Base-by-base conservation (phyloP, 1,139 yeast genomes). In the Arxiozyma bovina region DNA sequence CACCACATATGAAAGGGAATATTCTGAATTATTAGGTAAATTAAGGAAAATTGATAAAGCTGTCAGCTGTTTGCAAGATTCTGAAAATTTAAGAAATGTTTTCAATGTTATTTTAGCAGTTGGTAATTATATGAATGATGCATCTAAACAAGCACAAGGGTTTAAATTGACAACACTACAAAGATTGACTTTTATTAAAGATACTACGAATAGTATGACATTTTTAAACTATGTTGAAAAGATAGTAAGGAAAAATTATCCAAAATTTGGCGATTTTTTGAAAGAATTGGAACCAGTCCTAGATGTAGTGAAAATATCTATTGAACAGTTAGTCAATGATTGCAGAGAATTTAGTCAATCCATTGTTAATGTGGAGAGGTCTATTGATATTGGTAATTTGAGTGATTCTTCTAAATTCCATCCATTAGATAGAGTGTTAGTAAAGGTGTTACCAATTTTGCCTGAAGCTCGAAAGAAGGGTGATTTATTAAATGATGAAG, bases 101-200 rank as follows among this genome's bases (percentile, higher is more conserved):
- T 85, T 87, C 69, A 88, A 85, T 61, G 83, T 87, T 53, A 87
- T 87, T 63, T 77, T 86, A 62, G 83, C 91, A 1, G 89, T 87
- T 52, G 95, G 95, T 71, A 87, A 87, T 65, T 87, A 81, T 64
- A 86, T 87, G 94, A 87, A 87, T 65, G 91, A 86, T 63, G 75
- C 83, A 8, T 77, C 88, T 1, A 86, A 86, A 61, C 91, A 86
- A 67, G 93, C 94, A 0, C 83, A 79, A 60, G 95, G 95, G 53
- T 87, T 87, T 73, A 85, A 83, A 63, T 76, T 86, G 62, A 78
- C 82, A 55, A 85, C 94, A 1, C 76, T 87, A 56, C 94, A 84
- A 67, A 74, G 94, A 65, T 75, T 87, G 58, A 81, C 86, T 48
- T 86, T 86, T 62, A 81, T 86, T 75, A 87, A 87, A 61, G 93